Evolutionary conservation across 2,329 filamentous ascomycete genomes (phyloP), one percentile per base, ranked within the genome.

Genomic region (Fusarium tjaetaba): DNA sequence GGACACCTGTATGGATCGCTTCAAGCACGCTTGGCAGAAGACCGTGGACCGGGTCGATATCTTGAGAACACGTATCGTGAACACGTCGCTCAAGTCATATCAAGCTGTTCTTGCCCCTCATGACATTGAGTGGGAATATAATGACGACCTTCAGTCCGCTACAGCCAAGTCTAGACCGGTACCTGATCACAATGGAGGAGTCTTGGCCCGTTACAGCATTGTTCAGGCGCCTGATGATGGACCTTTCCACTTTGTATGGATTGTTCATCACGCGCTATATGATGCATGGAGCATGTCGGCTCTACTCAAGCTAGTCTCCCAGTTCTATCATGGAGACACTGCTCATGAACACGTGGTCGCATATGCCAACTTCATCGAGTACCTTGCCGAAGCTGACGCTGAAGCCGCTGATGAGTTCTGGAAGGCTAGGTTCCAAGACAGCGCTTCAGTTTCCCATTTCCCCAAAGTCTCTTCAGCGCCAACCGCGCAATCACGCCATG

Each of bases 1-100:
- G 0, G 28, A 26, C 4, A 55, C 75, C 24, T 49, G 68, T 7
- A 30, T 77, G 0, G 57, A 65, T 0, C 55, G 55, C 5, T 74
- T 78, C 41, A 72, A 71, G 51, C 24, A 61, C 3, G 76, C 78
- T 13, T 79, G 77, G 76, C 66, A 79, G 20, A 62, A 34, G 7
- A 70, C 71, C 8, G 56, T 74, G 11, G 56, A 72, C 6, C 49
- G 45, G 3, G 71, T 76, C 9, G 65, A 73, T 13, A 79, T 79
- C 18, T 11, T 79, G 22, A 70, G 78, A 60, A 71, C 76, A 0
- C 74, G 77, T 1, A 77, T 79, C 28, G 68, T 79, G 7, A 76
- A 71, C 41, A 26, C 65, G 20, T 65, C 71, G 0, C 45, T 70
- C 15, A 76, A 53, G 41, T 75, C 73, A 0, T 75, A 77, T 14